Conservation (phyloP, 2,329 filamentous ascomycete genomes). For the Talaromyces verruculosus region DNA sequence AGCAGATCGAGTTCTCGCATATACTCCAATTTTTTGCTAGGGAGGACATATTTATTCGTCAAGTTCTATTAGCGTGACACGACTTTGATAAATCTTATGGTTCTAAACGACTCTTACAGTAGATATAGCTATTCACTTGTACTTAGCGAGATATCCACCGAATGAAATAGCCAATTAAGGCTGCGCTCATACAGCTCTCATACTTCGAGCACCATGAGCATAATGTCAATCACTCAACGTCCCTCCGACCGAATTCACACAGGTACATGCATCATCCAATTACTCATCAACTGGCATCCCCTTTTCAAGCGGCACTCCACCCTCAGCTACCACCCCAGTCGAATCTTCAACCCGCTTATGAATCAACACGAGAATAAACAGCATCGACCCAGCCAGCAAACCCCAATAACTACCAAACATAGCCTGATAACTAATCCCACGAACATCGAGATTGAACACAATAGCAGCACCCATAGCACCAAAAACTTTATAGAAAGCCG, state of each 20-base stretch:
- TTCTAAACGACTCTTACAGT: not conserved
- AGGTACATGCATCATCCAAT: not conserved
- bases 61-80: not conserved
- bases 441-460: conserved; percentile 25
- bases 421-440: conserved; percentile 22
- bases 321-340: conserved; percentile 12
- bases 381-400: conserved; percentile 25
- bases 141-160: not conserved
- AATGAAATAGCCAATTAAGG: not conserved
- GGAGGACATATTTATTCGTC: not conserved
- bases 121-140: not conserved
- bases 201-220: not conserved
- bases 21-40: no score
- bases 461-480: conserved; percentile 26
- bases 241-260: not conserved
- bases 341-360: conserved; percentile 24
- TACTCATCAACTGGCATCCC: not conserved
- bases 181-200: not conserved
- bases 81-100: not conserved
- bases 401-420: conserved; percentile 29
- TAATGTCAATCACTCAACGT: not conserved
- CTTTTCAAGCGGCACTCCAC: not conserved
- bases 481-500: conserved; percentile 27
- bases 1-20: not conserved
- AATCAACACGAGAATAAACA: conserved; percentile 25